Base-by-base conservation (phyloP, 177 flowering plant species). In the Vitis hybrid region DNA sequence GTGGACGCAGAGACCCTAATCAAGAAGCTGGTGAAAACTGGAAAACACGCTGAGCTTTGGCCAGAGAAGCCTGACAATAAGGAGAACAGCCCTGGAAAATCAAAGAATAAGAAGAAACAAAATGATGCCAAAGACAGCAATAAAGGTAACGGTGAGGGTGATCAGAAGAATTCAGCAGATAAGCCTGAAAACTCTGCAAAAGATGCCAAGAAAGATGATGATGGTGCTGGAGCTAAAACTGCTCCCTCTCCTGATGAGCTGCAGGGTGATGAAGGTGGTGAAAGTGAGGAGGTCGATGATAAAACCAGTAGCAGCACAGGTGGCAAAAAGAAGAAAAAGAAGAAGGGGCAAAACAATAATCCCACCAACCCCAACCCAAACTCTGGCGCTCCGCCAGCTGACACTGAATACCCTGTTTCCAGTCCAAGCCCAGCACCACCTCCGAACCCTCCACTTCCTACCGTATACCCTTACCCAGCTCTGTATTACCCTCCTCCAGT, bases 31-130 rank as follows among this genome's bases (percentile, higher is more conserved):
- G n/a, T 60, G 10, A 86, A 75, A 55, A 68, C 85, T 11, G 88
- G 90, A 14, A 88, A 88, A 67, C 78, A 72, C 12, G 90, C 87
- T 0, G 85, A 83, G 75, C 77, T 85, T 57, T 88, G 83, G 84
- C 78, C 87, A 1, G 81, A 82, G 54, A 79, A 52, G 19, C 56
- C 66, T 23, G 54, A 71, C 54, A 55, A 70, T 49, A 62, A 69
- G 32, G 66, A 56, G 52, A 73, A 74, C 34, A 78, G 70, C 21
- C 17, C 79, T 5, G 74, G 56, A 19, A 82, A 81, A 52, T 17
- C 71, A 3, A 76, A 83, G 75, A 71, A 67, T n/a, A 74, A 78
- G 8, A 51, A 71, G 48, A 74, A 79, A 11, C 55, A 72, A 57
- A 69, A 70, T n/a, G 71, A 69, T 12, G 56, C 49, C 1, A 74